These are phyloP conservation scores for Pseudocercospora pini-densiflorae DNA, from an alignment of 2,329 filamentous ascomycete species.

Conservation along the genomic window DNA sequence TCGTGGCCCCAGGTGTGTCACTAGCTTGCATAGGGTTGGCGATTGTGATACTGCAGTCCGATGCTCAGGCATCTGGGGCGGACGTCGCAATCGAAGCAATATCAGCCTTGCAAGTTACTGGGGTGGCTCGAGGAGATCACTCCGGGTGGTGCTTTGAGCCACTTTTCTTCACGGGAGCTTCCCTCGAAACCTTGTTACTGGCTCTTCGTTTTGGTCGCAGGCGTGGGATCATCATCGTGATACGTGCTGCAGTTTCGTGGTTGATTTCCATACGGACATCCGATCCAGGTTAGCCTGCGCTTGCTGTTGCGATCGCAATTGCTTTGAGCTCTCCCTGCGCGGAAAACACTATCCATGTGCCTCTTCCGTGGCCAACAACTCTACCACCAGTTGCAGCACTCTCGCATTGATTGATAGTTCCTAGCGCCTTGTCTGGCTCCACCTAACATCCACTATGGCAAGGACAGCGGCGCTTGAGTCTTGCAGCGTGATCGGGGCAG, in stretches of 20 bases:
- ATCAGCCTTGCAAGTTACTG: neutral
- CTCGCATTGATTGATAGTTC: neutral
- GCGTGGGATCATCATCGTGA: neutral
- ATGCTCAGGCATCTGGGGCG: neutral
- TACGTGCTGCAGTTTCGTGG: neutral
- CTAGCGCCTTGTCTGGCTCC: neutral
- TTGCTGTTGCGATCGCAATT: neutral
- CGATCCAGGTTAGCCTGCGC: neutral
- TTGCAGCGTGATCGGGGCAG: neutral
- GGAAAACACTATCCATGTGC: neutral
- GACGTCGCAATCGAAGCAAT: slow-evolving; percentile 7
- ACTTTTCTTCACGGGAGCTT: slow-evolving; percentile 3
- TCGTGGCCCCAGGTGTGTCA: neutral
- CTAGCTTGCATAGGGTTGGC: neutral
- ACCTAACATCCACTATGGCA: neutral
- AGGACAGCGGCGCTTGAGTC: neutral
- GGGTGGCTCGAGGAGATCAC: neutral
- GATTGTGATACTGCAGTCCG: neutral
- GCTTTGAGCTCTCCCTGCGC: neutral
- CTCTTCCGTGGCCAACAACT: neutral
- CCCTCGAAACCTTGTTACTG: neutral
- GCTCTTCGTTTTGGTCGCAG: neutral
- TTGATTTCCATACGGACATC: neutral
- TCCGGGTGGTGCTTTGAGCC: neutral
- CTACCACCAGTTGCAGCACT: neutral